Base-by-base conservation (phyloP, 2,329 filamentous ascomycete genomes). In the Penicillium thymicola region DNA sequence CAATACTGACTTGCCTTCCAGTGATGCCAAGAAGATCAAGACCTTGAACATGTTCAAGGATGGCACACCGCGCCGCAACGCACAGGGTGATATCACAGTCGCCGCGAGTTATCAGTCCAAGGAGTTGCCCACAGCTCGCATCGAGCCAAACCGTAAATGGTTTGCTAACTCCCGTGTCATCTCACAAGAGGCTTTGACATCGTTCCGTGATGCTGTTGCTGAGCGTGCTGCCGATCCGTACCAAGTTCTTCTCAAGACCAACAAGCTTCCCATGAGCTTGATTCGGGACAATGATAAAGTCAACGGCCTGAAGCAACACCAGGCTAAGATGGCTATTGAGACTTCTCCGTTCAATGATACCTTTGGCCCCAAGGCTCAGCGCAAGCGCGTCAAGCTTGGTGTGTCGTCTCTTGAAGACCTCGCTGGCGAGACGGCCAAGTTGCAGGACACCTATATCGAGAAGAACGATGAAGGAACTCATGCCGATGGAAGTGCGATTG, bases 71-170 rank as follows among this genome's bases (percentile, higher is more conserved):
- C 85, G 89, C 75, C 85, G 90, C 63, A 95, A 97, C 71, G 87
- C 89, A 47, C 79, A 83, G 13, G 94, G 94, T 69, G 86, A 93
- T 67, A 89, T 99, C 72, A 89, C 88, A 54, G 87, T 94, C 76
- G 87, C 91, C 62, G 92, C 92, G 47, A 82, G 85, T 16, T 96
- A 86, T 76, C 92, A 97, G 78, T 92, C 88, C 58, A 82, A 86
- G 70, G 92, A 96, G 36, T 78, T 87, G 23, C 92, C 93, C 45
- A 85, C 83, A 58, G 94, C 93, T 65, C 85, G 92, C 64, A 89
- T 97, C 70, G 93, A 97, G 79, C 94, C 94, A 48, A 95, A 97
- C 78, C 84, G 94, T 69, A 95, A 95, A 78, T 99, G 94, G 94
- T 99, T 99, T 78, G 90, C 88, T 68, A 97, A 97, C 75, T 96